Evolutionary conservation across 768 basidiomycete species (phyloP).

Genomic region (Neoboletus subvelutipes): DNA sequence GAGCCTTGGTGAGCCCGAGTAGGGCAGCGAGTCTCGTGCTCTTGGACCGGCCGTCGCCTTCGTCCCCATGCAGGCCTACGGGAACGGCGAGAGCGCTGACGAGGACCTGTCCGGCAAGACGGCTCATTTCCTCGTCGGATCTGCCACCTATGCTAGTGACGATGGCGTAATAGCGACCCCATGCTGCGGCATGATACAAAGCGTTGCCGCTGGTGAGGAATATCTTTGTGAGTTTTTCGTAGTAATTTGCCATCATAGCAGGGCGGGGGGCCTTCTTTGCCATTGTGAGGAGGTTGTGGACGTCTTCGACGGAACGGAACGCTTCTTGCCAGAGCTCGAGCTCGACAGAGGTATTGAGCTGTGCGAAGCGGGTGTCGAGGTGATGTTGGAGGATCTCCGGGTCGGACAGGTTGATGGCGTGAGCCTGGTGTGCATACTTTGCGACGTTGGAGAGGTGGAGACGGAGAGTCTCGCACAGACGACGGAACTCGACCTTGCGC

Average conservation of each 20-base stretch:
- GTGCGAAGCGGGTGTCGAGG: constrained; percentile 95
- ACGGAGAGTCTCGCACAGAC: constrained; percentile 93
- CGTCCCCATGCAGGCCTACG: constrained; percentile 59
- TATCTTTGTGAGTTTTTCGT: constrained; percentile 95
- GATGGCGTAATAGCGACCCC: constrained; percentile 81
- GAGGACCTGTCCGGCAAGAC: constrained; percentile 88
- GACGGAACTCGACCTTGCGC: constrained; percentile 95
- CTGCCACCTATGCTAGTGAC: constrained; percentile 72
- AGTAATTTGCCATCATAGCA: constrained; percentile 98
- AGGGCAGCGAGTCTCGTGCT: constrained; percentile 79
- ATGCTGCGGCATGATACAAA: constrained; percentile 94
- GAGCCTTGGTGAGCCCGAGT: constrained; percentile 78
- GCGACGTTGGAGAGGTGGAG: constrained; percentile 92
- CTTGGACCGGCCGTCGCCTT: constrained; percentile 59
- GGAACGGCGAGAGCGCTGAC: constrained; percentile 93
- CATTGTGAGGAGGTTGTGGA: constrained; percentile 92
- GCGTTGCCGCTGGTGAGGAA: constrained; percentile 95
- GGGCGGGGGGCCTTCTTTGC: constrained; percentile 91
- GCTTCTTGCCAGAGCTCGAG: constrained; percentile 99
- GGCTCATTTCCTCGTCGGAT: constrained; percentile 72
- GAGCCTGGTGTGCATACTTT: constrained; percentile 91
- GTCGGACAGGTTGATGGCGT: constrained; percentile 94
- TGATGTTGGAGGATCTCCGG: constrained; percentile 93
- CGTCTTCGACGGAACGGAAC: constrained; percentile 97
- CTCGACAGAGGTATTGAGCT: constrained; percentile 94